Conservation (phyloP, 2,329 filamentous ascomycete species). For the Chalaropsis thielavioides region DNA sequence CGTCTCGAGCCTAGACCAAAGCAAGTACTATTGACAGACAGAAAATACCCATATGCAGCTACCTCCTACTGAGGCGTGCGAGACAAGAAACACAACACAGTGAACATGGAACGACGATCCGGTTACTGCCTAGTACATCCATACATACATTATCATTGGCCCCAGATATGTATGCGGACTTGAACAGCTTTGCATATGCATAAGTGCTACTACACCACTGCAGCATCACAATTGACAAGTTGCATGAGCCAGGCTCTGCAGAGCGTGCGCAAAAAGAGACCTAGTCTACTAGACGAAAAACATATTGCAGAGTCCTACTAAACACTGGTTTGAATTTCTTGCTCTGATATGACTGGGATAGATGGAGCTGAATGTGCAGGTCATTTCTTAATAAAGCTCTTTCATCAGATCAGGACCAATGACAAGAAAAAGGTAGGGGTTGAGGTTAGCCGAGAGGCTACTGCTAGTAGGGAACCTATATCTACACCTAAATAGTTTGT, state of each 20-base stretch:
- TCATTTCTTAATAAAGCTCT: not conserved
- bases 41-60: not conserved
- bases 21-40: too few relatives aligned
- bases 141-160: not conserved
- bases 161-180: not conserved
- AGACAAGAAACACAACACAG: not conserved
- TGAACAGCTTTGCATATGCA: not conserved
- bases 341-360: too few relatives aligned
- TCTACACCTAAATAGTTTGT: not conserved
- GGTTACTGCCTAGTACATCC: not conserved
- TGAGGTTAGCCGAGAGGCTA: not conserved
- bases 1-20: not conserved
- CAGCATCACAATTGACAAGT: not conserved
- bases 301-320: too few relatives aligned
- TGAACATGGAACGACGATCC: not conserved
- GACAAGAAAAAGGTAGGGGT: not conserved
- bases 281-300: not conserved
- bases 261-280: not conserved
- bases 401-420: not conserved
- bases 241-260: not conserved
- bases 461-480: not conserved
- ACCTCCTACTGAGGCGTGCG: not conserved
- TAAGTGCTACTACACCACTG: not conserved
- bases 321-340: not conserved
- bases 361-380: not conserved